Percentiles rank a stretch among this genome's conserved stretches.
Evolutionary conservation across 129 eudicot species (phyloP).

Genomic region (Ambrosia trifida): DNA sequence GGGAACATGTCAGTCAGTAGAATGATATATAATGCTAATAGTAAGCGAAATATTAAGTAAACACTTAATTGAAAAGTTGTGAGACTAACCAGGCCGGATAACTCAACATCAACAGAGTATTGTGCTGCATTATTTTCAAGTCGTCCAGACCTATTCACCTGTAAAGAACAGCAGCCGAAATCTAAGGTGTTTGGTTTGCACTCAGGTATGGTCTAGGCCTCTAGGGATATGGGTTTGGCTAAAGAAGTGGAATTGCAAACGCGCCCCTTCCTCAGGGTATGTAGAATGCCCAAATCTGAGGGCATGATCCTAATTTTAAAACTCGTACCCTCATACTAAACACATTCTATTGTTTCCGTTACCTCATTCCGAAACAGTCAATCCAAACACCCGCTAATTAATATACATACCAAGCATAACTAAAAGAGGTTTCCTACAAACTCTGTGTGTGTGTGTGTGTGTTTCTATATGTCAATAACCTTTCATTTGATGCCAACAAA

Average conservation of each 20-base stretch:
- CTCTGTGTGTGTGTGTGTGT: not conserved
- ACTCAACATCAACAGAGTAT: constrained; percentile 62
- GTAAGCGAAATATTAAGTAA: not conserved
- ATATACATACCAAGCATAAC: constrained; percentile 5
- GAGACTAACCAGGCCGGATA: constrained; percentile 60
- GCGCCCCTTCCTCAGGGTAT: not conserved
- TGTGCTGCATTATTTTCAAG: constrained; percentile 83
- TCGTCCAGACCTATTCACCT: constrained; percentile 86
- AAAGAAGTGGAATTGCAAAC: not conserved
- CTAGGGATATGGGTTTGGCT: not conserved
- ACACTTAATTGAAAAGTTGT: not conserved
- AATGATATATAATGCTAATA: constrained; percentile 5
- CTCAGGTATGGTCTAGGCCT: not conserved
- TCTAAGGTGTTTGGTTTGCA: constrained; percentile 3
- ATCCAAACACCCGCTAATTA: not conserved
- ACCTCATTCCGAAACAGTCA: not conserved
- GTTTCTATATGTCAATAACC: not conserved
- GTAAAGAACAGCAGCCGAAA: constrained; percentile 19
- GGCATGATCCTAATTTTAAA: not conserved
- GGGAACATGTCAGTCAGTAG: constrained; percentile 19
- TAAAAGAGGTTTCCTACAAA: not conserved
- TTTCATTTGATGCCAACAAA: not conserved
- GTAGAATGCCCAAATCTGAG: not conserved
- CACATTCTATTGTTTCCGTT: not conserved
- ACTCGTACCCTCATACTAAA: not conserved